Base-by-base conservation (phyloP, 805 yeast genomes). In the Candida nanaspora region DNA sequence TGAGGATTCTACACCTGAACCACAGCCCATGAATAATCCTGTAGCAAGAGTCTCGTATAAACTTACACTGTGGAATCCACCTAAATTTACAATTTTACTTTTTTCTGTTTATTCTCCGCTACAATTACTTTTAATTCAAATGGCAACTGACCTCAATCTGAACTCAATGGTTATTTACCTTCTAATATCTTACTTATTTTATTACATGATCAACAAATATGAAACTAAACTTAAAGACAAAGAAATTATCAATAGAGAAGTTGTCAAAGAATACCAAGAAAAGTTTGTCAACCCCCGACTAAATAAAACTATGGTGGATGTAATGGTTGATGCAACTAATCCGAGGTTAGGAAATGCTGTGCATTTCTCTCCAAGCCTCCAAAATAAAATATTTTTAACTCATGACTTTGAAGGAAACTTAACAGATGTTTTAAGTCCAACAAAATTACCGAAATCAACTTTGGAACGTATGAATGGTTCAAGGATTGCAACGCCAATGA, bases 1-100 rank as follows among this genome's bases (percentile, higher is more conserved):
- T 4, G 29, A 33, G 10, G 35, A 21, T 14, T 6, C 6, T 10
- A 29, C 40, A 10, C 40, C 40, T 27, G 30, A 30, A 30, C 15
- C 19, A 13, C 18, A 29, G 21, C 27, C 28, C 3, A 16, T 16
- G 8, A 30, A 37, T 15, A 37, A 30, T 6, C 40, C 40, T 14
- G 16, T 37, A 2, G 27, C 40, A 7, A 37, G 14, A 16, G 18
- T 18, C 19, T 27, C 37, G 15, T 40, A 41, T 37, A 29, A 39
- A 27, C 13, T 84, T 33, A 62, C 61, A 16, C 72, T 82, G 38
- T 84, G 94, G 94, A 65, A 68, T 33, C 91, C 91, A 0, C 70
- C 82, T 0, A 66, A 66, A 46, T 79, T 81, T 53, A 69, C 69
- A 26, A 62, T 82, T 6, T 60, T 65, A 37, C 48, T 82, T 2